These are phyloP conservation scores for Neofusicoccum cordaticola DNA, from an alignment of 2,329 filamentous ascomycete species.

Conservation along the genomic window DNA sequence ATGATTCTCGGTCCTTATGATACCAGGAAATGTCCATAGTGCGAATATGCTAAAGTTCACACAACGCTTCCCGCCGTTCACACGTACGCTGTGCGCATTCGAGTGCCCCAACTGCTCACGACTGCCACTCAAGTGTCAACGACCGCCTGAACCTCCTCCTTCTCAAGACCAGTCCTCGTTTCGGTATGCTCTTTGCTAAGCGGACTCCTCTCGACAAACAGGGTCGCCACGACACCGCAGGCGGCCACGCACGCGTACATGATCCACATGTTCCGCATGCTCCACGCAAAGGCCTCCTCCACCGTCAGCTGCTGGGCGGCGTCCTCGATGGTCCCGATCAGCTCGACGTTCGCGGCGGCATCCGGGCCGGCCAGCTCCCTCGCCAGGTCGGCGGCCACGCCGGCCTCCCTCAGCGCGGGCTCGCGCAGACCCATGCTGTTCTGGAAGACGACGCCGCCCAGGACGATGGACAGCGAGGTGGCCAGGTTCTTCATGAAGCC, in stretches of 20 bases:
- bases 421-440: slow-evolving; percentile 55
- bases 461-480: slow-evolving; percentile 48
- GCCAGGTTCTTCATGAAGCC: slow-evolving; percentile 48
- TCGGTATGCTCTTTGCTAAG: slow-evolving; percentile 45
- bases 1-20: too few species aligned
- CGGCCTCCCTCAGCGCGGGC: slow-evolving; percentile 30
- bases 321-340: slow-evolving; percentile 51
- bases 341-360: slow-evolving; percentile 59
- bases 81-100: too few species aligned
- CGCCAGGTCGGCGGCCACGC: slow-evolving; percentile 49
- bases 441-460: slow-evolving; percentile 52
- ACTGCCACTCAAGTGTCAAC: too few species aligned
- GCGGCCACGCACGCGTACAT: slow-evolving; percentile 42
- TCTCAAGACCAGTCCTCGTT: slow-evolving; percentile 45
- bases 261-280: slow-evolving; percentile 49
- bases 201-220: slow-evolving; percentile 39
- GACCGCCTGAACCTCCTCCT: background rate
- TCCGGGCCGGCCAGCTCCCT: slow-evolving; percentile 53
- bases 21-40: too few species aligned
- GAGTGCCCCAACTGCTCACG: too few species aligned
- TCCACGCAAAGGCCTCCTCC: slow-evolving; percentile 43
- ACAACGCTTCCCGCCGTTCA: too few species aligned
- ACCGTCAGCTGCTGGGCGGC: slow-evolving; percentile 42
- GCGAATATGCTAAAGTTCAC: too few species aligned
- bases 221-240: slow-evolving; percentile 37